Evolutionary conservation across 176 grass and related monocot species (phyloP).

Genomic region (Musa schizocarpa): DNA sequence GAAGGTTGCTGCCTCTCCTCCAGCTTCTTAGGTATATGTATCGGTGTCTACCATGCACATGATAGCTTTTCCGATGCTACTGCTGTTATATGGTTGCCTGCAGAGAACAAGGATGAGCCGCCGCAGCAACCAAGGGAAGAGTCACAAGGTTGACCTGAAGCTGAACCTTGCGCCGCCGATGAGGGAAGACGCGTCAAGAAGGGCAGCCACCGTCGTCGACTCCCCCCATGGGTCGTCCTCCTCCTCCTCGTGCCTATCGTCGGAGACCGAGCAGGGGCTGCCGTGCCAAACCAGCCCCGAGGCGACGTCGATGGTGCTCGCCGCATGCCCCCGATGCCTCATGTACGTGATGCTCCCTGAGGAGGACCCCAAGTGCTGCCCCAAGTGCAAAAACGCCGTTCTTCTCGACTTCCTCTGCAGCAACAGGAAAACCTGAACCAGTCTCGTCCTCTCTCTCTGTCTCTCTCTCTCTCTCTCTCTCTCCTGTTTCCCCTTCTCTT

Average conservation of each 20-base stretch:
- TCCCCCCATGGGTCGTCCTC: conserved; percentile 36
- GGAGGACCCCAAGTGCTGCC: conserved; percentile 75
- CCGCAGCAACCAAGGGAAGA: conserved; percentile 46
- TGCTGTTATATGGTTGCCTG: no score
- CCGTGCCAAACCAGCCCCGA: conserved; percentile 69
- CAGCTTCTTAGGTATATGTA: no score
- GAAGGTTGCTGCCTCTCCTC: no score
- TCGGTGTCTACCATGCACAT: no score
- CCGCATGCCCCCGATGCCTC: conserved; percentile 64
- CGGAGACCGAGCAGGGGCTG: conserved; percentile 52
- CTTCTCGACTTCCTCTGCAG: conserved; percentile 69
- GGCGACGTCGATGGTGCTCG: conserved; percentile 60
- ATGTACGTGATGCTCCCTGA: conserved; percentile 95
- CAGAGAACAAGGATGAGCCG: conserved; percentile 36
- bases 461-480: background rate
- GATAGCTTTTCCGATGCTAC: no score
- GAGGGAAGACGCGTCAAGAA: conserved; percentile 29
- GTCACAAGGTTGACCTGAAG: conserved; percentile 50
- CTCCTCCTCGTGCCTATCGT: conserved; percentile 61
- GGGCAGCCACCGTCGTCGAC: conserved; percentile 23
- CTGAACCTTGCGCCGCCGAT: conserved; percentile 56
- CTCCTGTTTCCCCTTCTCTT: background rate
- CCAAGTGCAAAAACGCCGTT: conserved; percentile 80
- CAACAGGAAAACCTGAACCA: conserved; percentile 2
- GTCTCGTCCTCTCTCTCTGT: background rate